Base-by-base conservation (phyloP, 2,329 filamentous ascomycete genomes). In the Trichothecium roseum region DNA sequence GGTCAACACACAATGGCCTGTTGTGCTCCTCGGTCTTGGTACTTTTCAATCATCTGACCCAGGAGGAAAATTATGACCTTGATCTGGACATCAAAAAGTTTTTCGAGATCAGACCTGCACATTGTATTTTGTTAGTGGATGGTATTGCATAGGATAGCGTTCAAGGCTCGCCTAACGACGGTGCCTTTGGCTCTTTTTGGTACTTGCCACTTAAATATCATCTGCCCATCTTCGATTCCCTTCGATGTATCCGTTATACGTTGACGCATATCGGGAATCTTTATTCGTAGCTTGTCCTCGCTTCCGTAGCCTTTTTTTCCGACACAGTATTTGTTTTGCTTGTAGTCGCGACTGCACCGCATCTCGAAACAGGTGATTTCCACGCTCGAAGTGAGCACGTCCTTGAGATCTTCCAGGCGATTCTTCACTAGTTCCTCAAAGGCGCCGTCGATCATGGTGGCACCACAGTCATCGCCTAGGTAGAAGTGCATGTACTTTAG, bases 151-250 rank as follows among this genome's bases (percentile, higher is more conserved):
- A n/a, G n/a, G n/a, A n/a, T n/a, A n/a, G n/a, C n/a, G n/a, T n/a
- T n/a, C n/a, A n/a, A n/a, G n/a, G n/a, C n/a, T n/a, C n/a, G n/a
- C n/a, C n/a, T n/a, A n/a, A n/a, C n/a, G n/a, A n/a, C n/a, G n/a
- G n/a, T n/a, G n/a, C n/a, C n/a, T n/a, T n/a, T n/a, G n/a, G n/a
- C n/a, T n/a, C n/a, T n/a, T n/a, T n/a, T n/a, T 10, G 29, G n/a
- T 20, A 13, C 31, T 16, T 24, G 24, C 31, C 31, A 33, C n/a
- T 15, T 16, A 33, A 33, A 33, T 13, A n/a, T 10, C 31, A 33
- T 33, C 12, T 33, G 12, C 24, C 31, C 31, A 16, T 33, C 15
- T 20, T 33, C 17, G 31, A 33, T 16, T 13, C 18, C 15, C 31
- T 12, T 10, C 12, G 31, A 33, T 12, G 18, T 16, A 17, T 33